Evolutionary conservation across 2,329 filamentous ascomycete genomes (phyloP).

Genomic region (Penicillium sp.): DNA sequence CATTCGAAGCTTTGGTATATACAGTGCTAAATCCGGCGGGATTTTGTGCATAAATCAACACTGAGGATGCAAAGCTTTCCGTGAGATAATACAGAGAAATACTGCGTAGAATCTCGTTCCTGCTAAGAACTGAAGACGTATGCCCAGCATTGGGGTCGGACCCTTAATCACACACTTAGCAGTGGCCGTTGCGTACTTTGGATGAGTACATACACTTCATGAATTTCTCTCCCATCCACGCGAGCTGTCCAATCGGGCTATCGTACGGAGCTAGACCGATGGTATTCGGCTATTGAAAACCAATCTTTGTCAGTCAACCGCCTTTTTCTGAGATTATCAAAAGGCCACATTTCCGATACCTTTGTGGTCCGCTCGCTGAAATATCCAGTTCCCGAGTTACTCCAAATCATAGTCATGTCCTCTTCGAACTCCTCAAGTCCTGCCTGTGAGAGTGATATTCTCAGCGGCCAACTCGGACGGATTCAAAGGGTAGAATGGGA

Average conservation of each 20-base stretch:
- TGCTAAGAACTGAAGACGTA: constrained; percentile 2
- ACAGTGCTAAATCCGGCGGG: constrained; percentile 2
- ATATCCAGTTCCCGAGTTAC: constrained; percentile 4
- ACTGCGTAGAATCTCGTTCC: constrained; percentile 7
- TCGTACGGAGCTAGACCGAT: constrained; percentile 12
- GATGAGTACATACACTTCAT: constrained; percentile 7
- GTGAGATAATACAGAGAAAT: constrained; percentile 9
- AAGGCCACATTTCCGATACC: background rate
- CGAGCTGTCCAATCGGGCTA: constrained; percentile 8
- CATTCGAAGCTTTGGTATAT: constrained; percentile 7
- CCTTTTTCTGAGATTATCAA: background rate
- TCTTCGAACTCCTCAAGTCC: constrained; percentile 4
- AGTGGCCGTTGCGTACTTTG: background rate
- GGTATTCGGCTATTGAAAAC: constrained; percentile 6
- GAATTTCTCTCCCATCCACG: constrained; percentile 15
- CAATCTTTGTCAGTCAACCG: background rate
- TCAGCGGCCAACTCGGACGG: background rate
- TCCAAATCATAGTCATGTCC: constrained; percentile 1
- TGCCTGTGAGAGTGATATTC: constrained; percentile 2
- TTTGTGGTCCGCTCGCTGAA: constrained; percentile 12
- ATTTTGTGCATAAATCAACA: constrained; percentile 10
- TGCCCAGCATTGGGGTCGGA: constrained; percentile 13
- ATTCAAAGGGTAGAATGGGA: constrained; percentile 4
- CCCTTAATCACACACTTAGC: background rate
- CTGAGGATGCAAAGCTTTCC: constrained; percentile 7